Percentiles rank a stretch among this genome's conserved stretches.
Conservation (phyloP, 805 yeast genomes). For the Cyberlindnera amylophila region DNA sequence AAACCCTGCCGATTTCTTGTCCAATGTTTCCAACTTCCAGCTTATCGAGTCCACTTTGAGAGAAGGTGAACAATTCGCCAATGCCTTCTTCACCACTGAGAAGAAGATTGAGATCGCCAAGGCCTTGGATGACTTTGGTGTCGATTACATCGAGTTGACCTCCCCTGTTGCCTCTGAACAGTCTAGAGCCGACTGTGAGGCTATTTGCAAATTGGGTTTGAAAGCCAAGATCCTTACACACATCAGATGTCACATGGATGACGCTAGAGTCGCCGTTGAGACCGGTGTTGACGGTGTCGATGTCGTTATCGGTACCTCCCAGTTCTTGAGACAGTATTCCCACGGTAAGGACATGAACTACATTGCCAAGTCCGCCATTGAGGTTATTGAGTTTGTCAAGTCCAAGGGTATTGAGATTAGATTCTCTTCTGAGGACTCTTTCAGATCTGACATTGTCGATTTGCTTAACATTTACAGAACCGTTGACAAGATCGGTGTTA, state of each 20-base stretch:
- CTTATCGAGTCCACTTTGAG: slow-evolving; percentile 92
- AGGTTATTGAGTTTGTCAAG: slow-evolving; percentile 96
- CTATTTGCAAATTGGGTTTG: slow-evolving; percentile 94
- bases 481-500: slow-evolving; percentile 95
- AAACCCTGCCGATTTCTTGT: slow-evolving; percentile 86
- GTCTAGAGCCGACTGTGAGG: slow-evolving; percentile 90
- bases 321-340: slow-evolving; percentile 87
- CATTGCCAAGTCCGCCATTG: slow-evolving; percentile 92
- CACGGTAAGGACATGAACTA: slow-evolving; percentile 99
- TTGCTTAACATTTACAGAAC: slow-evolving; percentile 92
- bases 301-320: slow-evolving; percentile 96
- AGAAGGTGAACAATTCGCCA: slow-evolving; percentile 99
- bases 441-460: slow-evolving; percentile 95
- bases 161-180: slow-evolving; percentile 98
- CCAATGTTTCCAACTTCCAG: slow-evolving; percentile 86
- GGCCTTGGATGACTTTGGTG: slow-evolving; percentile 97
- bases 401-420: slow-evolving; percentile 95
- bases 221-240: slow-evolving; percentile 95
- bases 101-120: slow-evolving; percentile 95
- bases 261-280: slow-evolving; percentile 93
- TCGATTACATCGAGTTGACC: slow-evolving; percentile 94
- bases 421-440: slow-evolving; percentile 95
- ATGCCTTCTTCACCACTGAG: slow-evolving; percentile 91
- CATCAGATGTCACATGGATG: slow-evolving; percentile 98
- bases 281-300: slow-evolving; percentile 99